A percentile compares a stretch with the other conserved stretches of the same genome.
Conservation (phyloP, 345 rosid species). For the Populus deltoides region DNA sequence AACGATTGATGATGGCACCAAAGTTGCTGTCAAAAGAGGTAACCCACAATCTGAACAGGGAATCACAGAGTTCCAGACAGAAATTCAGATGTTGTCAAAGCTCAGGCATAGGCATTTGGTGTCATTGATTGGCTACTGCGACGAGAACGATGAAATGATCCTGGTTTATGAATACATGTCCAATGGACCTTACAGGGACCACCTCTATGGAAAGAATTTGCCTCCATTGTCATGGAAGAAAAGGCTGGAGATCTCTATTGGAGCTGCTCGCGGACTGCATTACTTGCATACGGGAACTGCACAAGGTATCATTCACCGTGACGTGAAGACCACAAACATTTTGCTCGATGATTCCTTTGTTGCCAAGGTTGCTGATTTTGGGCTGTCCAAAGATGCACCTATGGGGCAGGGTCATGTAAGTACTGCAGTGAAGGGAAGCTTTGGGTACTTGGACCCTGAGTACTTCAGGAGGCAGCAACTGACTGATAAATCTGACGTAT, state of each 20-base stretch:
- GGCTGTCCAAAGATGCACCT: constrained; percentile 70
- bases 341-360: constrained; percentile 71
- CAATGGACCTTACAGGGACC: constrained; percentile 75
- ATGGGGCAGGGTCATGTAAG: constrained; percentile 73
- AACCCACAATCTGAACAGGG: constrained; percentile 90
- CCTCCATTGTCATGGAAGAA: constrained; percentile 73
- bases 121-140: constrained; percentile 77
- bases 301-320: constrained; percentile 85
- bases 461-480: constrained; percentile 66
- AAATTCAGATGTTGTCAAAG: constrained; percentile 82
- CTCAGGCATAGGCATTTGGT: constrained; percentile 83
- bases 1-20: constrained; percentile 55
- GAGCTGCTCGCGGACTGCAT: constrained; percentile 79
- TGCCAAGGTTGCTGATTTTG: constrained; percentile 81
- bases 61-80: constrained; percentile 77
- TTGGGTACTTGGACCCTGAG: constrained; percentile 63
- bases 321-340: constrained; percentile 79
- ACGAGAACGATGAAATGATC: constrained; percentile 75
- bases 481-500: constrained; percentile 63
- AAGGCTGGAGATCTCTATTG: constrained; percentile 71
- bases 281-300: constrained; percentile 88
- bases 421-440: constrained; percentile 58
- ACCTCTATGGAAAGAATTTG: constrained; percentile 62
- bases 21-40: constrained; percentile 83
- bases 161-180: constrained; percentile 83